Evolutionary conservation across 345 rosid genomes (phyloP).

Genomic region (Hibiscus mutabilis): DNA sequence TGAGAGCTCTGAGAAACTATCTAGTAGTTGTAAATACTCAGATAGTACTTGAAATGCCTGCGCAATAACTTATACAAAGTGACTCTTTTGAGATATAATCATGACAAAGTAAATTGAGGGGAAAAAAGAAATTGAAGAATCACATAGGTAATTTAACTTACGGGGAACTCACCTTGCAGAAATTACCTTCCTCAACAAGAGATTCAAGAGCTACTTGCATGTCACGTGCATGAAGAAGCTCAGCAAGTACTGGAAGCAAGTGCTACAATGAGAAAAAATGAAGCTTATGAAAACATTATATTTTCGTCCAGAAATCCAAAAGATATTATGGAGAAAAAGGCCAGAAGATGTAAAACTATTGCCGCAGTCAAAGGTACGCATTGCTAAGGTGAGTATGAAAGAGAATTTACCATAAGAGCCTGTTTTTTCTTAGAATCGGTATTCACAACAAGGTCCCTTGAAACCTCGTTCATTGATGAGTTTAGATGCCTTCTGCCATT

Average conservation of each 20-base stretch:
- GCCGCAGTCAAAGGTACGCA: conserved; percentile 1
- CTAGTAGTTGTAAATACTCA: conserved; percentile 89
- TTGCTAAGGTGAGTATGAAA: conserved; percentile 6
- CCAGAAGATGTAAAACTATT: not conserved
- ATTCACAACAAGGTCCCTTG: conserved; percentile 98
- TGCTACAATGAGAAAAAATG: conserved; percentile 45
- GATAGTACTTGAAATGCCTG: conserved; percentile 98
- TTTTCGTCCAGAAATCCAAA: not conserved
- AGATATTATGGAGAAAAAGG: not conserved
- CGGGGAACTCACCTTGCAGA: conserved; percentile 62
- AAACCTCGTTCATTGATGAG: conserved; percentile 90
- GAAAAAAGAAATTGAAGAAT: conserved; percentile 1
- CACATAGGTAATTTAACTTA: not conserved
- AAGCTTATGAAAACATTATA: not conserved
- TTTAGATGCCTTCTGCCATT: conserved; percentile 92
- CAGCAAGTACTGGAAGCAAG: conserved; percentile 72
- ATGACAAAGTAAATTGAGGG: conserved; percentile 3
- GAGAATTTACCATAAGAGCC: conserved; percentile 68
- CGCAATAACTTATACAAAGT: conserved; percentile 16
- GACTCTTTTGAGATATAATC: conserved; percentile 7
- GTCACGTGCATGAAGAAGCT: conserved; percentile 67
- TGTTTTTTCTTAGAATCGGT: conserved; percentile 84
- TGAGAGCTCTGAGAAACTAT: conserved; percentile 78
- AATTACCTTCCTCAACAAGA: conserved; percentile 85
- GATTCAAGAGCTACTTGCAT: conserved; percentile 81